Evolutionary conservation across 331 rosid species (phyloP).

Genomic region (Spiraea crenata): DNA sequence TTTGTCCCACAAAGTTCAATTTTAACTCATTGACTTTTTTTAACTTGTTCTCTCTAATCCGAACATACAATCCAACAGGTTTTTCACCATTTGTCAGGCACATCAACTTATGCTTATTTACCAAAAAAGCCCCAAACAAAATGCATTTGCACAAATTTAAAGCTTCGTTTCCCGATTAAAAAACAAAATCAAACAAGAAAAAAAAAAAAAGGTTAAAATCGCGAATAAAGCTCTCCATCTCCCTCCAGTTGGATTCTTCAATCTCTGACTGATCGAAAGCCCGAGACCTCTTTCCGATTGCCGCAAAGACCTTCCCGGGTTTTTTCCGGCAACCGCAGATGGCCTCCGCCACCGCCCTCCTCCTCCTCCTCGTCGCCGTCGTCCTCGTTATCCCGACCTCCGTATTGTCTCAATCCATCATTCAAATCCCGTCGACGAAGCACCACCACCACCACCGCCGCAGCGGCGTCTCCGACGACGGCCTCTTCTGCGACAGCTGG

Average conservation of each 20-base stretch:
- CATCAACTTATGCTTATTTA: neutral
- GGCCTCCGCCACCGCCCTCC: constrained; percentile 22
- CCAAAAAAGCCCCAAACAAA: neutral
- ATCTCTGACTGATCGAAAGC: constrained; percentile 13
- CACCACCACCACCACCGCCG: constrained; percentile 12
- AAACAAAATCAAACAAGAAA: neutral
- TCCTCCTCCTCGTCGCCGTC: constrained; percentile 19
- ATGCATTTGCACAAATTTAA: no score
- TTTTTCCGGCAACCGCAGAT: constrained; percentile 36
- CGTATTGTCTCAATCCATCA: constrained; percentile 21
- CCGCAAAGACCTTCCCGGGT: constrained; percentile 18
- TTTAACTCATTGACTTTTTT: no score
- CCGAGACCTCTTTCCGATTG: constrained; percentile 20
- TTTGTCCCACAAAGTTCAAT: no score
- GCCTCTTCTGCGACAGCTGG: constrained; percentile 74
- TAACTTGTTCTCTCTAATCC: no score
- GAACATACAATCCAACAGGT: no score
- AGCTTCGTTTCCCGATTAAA: neutral
- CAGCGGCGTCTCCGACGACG: constrained; percentile 27
- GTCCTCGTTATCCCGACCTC: constrained; percentile 13
- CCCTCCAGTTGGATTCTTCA: neutral
- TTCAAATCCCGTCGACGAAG: constrained; percentile 35
- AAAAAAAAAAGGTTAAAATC: neutral
- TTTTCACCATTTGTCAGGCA: no score
- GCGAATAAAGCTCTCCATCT: neutral